These are phyloP conservation scores for Fusarium temperatum DNA, from an alignment of 2,329 filamentous ascomycete genomes.

Conservation along the genomic window DNA sequence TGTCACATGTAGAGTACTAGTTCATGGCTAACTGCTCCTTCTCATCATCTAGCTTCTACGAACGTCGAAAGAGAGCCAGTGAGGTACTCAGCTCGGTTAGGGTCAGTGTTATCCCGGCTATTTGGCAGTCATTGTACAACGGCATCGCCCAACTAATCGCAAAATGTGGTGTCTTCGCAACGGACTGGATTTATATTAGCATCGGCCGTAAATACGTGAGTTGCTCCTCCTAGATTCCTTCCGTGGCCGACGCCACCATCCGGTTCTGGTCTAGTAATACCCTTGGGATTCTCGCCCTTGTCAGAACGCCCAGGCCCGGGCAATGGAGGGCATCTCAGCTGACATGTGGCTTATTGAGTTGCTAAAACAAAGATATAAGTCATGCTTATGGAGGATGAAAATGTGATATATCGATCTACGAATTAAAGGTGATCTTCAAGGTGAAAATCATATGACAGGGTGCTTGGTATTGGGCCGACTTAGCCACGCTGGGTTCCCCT, in stretches of 20 bases:
- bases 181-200: accelerated
- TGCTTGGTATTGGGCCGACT: background rate
- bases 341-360: accelerated
- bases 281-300: background rate
- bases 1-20: background rate
- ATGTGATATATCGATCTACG: background rate
- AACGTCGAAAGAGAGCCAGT: no score
- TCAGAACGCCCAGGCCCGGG: background rate
- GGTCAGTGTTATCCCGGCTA: background rate
- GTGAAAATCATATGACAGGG: accelerated
- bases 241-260: background rate
- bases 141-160: background rate
- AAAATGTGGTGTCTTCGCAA: no score
- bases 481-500: background rate
- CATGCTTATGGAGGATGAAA: background rate
- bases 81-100: background rate
- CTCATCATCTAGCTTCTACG: accelerated
- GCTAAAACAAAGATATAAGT: accelerated
- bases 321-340: background rate
- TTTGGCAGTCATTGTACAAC: background rate
- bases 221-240: background rate
- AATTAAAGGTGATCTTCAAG: background rate
- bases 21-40: accelerated
- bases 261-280: background rate
- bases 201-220: no score